Base-by-base conservation (phyloP, 805 yeast species). In the Clavispora santaluciae region DNA sequence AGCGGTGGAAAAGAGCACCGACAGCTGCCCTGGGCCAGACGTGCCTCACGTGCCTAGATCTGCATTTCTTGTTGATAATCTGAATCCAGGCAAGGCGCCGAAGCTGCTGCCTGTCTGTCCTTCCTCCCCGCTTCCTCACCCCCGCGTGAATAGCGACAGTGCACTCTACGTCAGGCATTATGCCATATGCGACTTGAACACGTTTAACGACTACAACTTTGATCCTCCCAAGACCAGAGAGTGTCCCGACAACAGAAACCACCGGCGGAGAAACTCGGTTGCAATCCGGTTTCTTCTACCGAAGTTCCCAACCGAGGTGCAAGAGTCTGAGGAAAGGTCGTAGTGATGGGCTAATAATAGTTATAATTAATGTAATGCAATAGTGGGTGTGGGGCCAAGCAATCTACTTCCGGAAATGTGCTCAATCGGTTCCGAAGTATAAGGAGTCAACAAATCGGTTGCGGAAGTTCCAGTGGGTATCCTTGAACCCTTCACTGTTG, bases 401-500 rank as follows among this genome's bases (percentile, higher is more conserved):
- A n/a, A n/a, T n/a, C n/a, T n/a, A n/a, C 11, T 28, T 15, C 10
- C 20, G 2, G 18, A 1, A 8, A 9, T 10, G 3, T 11, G 9
- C 15, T 15, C 16, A 62, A 20, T 55, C 57, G 5, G 89, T 79
- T 6, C 96, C 96, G 60, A 83, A 89, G 59, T 89, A 89, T 43
- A 75, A 70, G 9, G 82, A 64, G 60, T 88, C 96, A 21, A 89
- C 71, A 55, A 81, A 87, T 41, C 95, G 71, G 42, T 70, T 72
- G 44, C 80, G 66, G 57, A 83, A 79, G 73, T 80, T 76, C 72
- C 79, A 75, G 44, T 78, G 78, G 2, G 62, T 56, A 41, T 77
- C 80, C 18, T 65, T 53, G 40, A 73, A 72, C 12, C 66, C 62
- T 34, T 67, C 73, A 13, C 61, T 45, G 42, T 67, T 68, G 41